Percentiles rank a stretch among this genome's conserved stretches.
These are phyloP conservation scores for Primulina eburnea DNA, from an alignment of 257 asterid genomes.

Conservation along the genomic window DNA sequence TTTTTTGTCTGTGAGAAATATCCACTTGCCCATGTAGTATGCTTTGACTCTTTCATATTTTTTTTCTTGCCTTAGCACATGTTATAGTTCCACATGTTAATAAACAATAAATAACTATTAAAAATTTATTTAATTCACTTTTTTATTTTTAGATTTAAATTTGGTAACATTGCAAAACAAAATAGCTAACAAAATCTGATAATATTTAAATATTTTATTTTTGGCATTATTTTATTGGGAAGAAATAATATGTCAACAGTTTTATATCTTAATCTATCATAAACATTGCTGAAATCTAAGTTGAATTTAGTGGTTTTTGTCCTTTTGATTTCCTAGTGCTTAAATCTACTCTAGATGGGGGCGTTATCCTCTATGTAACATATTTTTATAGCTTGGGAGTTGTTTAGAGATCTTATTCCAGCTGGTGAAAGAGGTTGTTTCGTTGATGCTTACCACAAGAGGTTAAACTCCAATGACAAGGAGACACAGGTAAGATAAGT, in stretches of 20 bases:
- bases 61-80: too few relatives aligned
- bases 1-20: too few relatives aligned
- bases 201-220: too few relatives aligned
- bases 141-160: too few relatives aligned
- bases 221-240: too few relatives aligned
- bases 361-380: conserved; percentile 12
- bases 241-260: too few relatives aligned
- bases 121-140: too few relatives aligned
- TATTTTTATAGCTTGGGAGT: conserved; percentile 78
- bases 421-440: conserved; percentile 82
- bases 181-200: too few relatives aligned
- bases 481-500: conserved; percentile 69
- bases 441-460: conserved; percentile 79
- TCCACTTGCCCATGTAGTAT: too few relatives aligned
- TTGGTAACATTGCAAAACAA: too few relatives aligned
- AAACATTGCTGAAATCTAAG: neutral
- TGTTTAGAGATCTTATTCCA: conserved; percentile 90
- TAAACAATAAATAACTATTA: too few relatives aligned
- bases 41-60: too few relatives aligned
- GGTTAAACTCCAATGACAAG: conserved; percentile 76
- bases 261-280: neutral
- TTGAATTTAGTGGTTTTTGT: neutral
- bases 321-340: neutral
- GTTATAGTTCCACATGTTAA: neutral
- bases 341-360: neutral